Evolutionary conservation across 2,329 filamentous ascomycete genomes (phyloP).

Genomic region (Claviceps citrina): DNA sequence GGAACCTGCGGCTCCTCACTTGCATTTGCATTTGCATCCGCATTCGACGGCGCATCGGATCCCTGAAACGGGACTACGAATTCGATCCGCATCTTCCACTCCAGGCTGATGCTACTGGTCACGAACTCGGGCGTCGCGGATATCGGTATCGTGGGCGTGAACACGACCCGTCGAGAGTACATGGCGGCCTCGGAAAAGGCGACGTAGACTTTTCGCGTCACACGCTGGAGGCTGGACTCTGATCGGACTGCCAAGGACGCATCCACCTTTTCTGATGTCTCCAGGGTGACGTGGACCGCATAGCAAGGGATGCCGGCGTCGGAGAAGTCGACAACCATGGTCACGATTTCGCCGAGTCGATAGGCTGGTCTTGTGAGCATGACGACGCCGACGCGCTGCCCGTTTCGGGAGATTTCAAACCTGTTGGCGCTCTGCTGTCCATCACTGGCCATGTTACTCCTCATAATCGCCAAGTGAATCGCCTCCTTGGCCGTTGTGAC

Average conservation of each 20-base stretch:
- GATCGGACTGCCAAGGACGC: slow-evolving; percentile 68
- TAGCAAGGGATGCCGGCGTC: slow-evolving; percentile 69
- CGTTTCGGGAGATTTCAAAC: slow-evolving; percentile 87
- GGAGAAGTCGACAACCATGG: slow-evolving; percentile 70
- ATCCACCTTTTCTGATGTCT: slow-evolving; percentile 75
- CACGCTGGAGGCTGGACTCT: slow-evolving; percentile 69
- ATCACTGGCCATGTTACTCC: slow-evolving; percentile 53
- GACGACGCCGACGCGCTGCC: slow-evolving; percentile 79
- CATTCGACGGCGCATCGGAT: slow-evolving; percentile 10
- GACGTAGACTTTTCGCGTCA: slow-evolving; percentile 69
- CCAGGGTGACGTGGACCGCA: slow-evolving; percentile 67
- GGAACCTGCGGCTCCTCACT: slow-evolving; percentile 7
- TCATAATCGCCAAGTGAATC: slow-evolving; percentile 80
- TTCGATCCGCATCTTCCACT: slow-evolving; percentile 82
- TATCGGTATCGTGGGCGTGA: slow-evolving; percentile 69
- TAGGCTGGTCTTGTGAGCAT: slow-evolving; percentile 81
- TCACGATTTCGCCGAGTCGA: slow-evolving; percentile 74
- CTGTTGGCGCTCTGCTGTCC: slow-evolving; percentile 74
- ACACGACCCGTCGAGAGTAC: slow-evolving; percentile 63
- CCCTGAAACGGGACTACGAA: slow-evolving; percentile 63
- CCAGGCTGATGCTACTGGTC: slow-evolving; percentile 72
- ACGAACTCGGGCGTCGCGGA: slow-evolving; percentile 80
- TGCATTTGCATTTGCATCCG: neutral
- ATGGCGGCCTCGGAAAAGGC: slow-evolving; percentile 68
- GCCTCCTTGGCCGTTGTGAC: slow-evolving; percentile 58